Base-by-base conservation (phyloP, 2,329 filamentous ascomycete genomes). In the Bipolaris cookei region DNA sequence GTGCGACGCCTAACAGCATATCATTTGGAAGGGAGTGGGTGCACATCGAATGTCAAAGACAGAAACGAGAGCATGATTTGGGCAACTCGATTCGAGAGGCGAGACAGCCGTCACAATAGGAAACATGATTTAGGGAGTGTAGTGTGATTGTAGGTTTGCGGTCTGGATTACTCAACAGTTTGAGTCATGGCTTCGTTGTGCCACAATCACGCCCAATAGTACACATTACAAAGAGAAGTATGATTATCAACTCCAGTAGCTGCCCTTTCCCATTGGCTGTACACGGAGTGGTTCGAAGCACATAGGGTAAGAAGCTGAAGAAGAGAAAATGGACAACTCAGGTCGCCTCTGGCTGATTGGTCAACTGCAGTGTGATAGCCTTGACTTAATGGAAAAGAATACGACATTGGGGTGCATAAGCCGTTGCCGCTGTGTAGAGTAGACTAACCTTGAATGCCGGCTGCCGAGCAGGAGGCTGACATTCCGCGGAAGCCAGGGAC, bases 401-500 rank as follows among this genome's bases (percentile, higher is more conserved):
- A 47, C 32, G 20, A 20, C 32, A 37, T 35, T 25, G 14, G 32
- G n/a, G 25, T 39, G 48, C 54, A 37, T 35, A 34, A 45, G 28
- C 16, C 37, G 20, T 16, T 4, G 30, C 34, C n/a, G 30, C 23
- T 7, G 25, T 28, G 25, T 28, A 28, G 10, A 28, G 25, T 34
- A 37, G 23, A 18, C 30, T 35, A 34, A 20, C 25, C 28, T 23
- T 11, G 32, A 18, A 23, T n/a, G 20, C 42, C 35, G 42, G 28
- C n/a, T 23, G 41, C 42, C 25, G 25, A 30, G 42, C 8, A 41
- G 13, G 35, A 32, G 16, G 30, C n/a, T 52, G 3, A 52, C 28
- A 18, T n/a, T 46, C 42, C 54, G 54, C 48, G 48, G 54, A 42
- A 28, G 34, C 39, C 47, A 52, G 6, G 7, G 38, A 11, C 51